Percentiles rank a stretch among this genome's conserved stretches.
These are phyloP conservation scores for Aspergillus fumigatiaffinis DNA, from an alignment of 2,329 filamentous ascomycete species.

Conservation along the genomic window DNA sequence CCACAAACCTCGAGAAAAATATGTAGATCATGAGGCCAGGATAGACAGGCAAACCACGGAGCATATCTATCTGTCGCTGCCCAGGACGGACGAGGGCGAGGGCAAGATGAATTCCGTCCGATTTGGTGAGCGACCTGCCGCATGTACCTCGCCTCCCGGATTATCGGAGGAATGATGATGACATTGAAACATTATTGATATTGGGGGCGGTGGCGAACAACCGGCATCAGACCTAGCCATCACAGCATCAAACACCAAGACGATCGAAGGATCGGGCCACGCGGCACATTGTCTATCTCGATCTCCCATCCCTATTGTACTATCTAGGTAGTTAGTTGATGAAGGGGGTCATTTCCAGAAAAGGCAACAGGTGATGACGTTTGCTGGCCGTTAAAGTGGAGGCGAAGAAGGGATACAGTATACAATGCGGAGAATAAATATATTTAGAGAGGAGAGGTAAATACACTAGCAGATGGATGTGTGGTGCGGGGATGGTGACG, in stretches of 20 bases:
- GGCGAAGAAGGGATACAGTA: not conserved
- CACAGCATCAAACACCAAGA: not conserved
- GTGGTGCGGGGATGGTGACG: not conserved
- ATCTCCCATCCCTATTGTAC: not conserved
- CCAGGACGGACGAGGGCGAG: too few relatives aligned
- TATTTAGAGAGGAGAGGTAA: not conserved
- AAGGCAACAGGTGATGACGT: not conserved
- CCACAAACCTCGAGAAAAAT: not conserved
- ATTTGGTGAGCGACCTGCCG: too few relatives aligned
- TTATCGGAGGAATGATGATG: too few relatives aligned
- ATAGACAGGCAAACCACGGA: not conserved
- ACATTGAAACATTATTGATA: too few relatives aligned
- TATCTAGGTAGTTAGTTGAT: too few relatives aligned
- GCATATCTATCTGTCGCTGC: not conserved
- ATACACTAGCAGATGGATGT: too few relatives aligned
- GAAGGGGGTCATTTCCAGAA: not conserved
- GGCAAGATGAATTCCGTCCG: too few relatives aligned
- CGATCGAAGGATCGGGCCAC: not conserved
- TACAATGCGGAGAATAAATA: not conserved
- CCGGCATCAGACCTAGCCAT: too few relatives aligned
- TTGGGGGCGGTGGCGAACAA: not conserved
- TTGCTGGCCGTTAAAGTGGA: not conserved
- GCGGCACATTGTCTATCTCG: not conserved
- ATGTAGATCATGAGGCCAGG: not conserved
- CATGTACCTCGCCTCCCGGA: too few relatives aligned